Evolutionary conservation across 2,329 filamentous ascomycete genomes (phyloP).

Genomic region (Alternaria alternata): DNA sequence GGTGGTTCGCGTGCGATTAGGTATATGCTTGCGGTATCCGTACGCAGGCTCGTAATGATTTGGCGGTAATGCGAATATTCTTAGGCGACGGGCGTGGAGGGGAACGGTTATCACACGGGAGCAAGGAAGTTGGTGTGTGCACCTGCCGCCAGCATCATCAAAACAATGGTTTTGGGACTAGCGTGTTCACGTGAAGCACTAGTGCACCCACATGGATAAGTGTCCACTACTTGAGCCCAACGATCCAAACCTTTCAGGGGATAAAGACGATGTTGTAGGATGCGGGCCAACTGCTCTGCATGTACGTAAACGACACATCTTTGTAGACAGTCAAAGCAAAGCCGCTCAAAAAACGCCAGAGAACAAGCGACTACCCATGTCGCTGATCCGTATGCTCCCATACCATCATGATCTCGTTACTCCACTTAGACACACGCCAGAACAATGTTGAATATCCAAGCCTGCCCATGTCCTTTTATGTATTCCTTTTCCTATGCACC

Average conservation of each 20-base stretch:
- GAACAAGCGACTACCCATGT: conserved; percentile 34
- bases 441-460: conserved; percentile 23
- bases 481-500: conserved; percentile 22
- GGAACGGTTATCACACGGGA: conserved; percentile 35
- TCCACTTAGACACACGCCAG: conserved; percentile 18
- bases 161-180: conserved; percentile 23
- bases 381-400: conserved; percentile 38
- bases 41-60: conserved; percentile 38
- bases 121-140: conserved; percentile 37
- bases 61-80: conserved; percentile 46
- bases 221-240: background rate
- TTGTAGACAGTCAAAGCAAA: conserved; percentile 3
- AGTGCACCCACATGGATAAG: background rate
- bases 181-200: conserved; percentile 12
- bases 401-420: conserved; percentile 27
- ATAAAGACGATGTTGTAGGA: background rate
- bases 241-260: background rate
- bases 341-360: conserved; percentile 29
- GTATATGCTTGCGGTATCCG: conserved; percentile 9
- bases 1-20: conserved; percentile 12
- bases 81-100: conserved; percentile 31
- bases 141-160: conserved; percentile 22
- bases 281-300: conserved; percentile 5
- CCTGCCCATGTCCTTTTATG: conserved; percentile 18
- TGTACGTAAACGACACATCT: conserved; percentile 21